Percentiles rank a stretch among this genome's conserved stretches.
phyloP scores from a whole-genome alignment of 2,329 filamentous ascomycete genomes.

The Stachybotrys chartarum region DNA sequence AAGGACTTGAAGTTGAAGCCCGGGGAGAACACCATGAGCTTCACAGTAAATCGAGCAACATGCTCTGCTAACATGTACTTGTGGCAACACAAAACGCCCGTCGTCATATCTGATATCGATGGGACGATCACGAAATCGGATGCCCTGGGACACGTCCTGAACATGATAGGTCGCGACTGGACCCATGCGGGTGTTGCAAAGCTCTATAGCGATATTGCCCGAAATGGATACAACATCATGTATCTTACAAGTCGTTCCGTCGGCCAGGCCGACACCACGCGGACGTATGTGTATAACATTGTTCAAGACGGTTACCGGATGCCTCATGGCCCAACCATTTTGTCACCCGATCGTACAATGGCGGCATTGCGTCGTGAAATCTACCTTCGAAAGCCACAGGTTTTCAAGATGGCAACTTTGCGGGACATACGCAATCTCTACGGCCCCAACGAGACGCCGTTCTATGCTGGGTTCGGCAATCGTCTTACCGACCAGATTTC shows the following conservation, averaged over 20 bases:
- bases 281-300: conserved; percentile 84
- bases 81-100: conserved; percentile 84
- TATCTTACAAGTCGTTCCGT: conserved; percentile 93
- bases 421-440: conserved; percentile 91
- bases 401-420: conserved; percentile 99
- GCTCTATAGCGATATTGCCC: conserved; percentile 88
- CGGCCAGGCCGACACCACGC: conserved; percentile 84
- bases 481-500: conserved; percentile 92
- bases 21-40: conserved; percentile 90
- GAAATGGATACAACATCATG: conserved; percentile 98
- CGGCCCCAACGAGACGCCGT: conserved; percentile 67
- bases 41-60: conserved; percentile 91
- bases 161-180: conserved; percentile 97
- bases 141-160: conserved; percentile 86
- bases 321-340: conserved; percentile 86
- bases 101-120: conserved; percentile 97
- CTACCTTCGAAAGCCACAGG: conserved; percentile 91
- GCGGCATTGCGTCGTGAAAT: conserved; percentile 87
- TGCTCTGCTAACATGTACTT: conserved; percentile 90
- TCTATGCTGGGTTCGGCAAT: conserved; percentile 97
- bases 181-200: conserved; percentile 96
- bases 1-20: conserved; percentile 75
- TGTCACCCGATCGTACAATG: conserved; percentile 91
- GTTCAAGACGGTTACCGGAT: conserved; percentile 79
- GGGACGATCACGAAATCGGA: conserved; percentile 98